Percentiles rank a stretch among this genome's conserved stretches.
phyloP scores from a whole-genome alignment of 2,329 filamentous ascomycete genomes.

The Colletotrichum chrysophilum region DNA sequence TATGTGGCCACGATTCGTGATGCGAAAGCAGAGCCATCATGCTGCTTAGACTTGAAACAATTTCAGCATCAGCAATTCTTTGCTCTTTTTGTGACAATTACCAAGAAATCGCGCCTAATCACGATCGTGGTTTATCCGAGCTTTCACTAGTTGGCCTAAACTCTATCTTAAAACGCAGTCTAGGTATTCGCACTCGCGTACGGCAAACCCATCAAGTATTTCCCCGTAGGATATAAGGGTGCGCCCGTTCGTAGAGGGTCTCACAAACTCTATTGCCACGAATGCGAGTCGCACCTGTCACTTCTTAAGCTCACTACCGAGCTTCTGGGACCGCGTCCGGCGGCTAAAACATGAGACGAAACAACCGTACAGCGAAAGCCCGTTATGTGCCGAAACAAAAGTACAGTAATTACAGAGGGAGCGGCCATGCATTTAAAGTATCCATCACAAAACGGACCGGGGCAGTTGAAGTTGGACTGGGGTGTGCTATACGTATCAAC shows the following conservation, averaged over 20 bases:
- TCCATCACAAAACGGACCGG: background rate
- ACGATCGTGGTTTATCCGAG: background rate
- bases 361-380: background rate
- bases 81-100: background rate
- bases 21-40: background rate
- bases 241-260: background rate
- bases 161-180: background rate
- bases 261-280: background rate
- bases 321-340: background rate
- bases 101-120: background rate
- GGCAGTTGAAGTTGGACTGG: background rate
- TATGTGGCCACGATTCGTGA: background rate
- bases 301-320: background rate
- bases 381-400: background rate
- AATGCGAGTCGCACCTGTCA: background rate
- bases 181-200: background rate
- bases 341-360: background rate
- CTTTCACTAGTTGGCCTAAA: background rate
- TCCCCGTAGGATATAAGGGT: background rate
- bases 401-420: too few species aligned
- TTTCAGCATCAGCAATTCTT: background rate
- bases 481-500: background rate
- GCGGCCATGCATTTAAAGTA: background rate
- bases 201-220: background rate
- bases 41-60: background rate